phyloP scores from a whole-genome alignment of 768 basidiomycete genomes.

The Megacollybia marginata region DNA sequence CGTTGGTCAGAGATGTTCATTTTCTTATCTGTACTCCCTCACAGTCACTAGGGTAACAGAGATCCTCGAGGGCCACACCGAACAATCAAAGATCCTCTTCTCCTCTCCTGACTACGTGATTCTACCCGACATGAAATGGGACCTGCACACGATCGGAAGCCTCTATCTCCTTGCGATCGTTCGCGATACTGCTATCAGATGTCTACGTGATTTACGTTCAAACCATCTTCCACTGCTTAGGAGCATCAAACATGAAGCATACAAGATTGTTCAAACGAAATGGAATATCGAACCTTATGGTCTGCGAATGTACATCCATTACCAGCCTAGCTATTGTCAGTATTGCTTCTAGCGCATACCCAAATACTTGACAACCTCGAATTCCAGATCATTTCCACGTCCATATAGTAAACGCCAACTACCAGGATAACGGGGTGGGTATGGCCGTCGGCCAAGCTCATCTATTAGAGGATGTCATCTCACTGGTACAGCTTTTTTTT shows the following conservation, averaged over 20 bases:
- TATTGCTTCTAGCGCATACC: conserved; percentile 4
- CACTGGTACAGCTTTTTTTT: conserved; percentile 44
- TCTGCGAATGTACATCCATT: conserved; percentile 82
- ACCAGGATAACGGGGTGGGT: conserved; percentile 51
- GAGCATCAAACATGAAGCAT: conserved; percentile 52
- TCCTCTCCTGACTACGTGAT: conserved; percentile 64
- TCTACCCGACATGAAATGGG: conserved; percentile 97
- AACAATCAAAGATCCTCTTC: conserved; percentile 66
- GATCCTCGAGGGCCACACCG: conserved; percentile 70
- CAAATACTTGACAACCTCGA: not conserved
- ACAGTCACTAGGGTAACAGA: conserved; percentile 65
- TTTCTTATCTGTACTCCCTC: not conserved
- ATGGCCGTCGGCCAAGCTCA: conserved; percentile 89
- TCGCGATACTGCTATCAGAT: conserved; percentile 51
- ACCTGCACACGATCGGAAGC: conserved; percentile 61
- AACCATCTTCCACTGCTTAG: conserved; percentile 62
- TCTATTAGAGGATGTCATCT: conserved; percentile 87
- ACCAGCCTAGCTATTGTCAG: conserved; percentile 94
- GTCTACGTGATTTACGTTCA: conserved; percentile 67
- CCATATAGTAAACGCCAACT: conserved; percentile 78
- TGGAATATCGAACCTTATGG: conserved; percentile 62
- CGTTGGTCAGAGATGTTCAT: conserved; percentile 51
- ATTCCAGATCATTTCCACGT: conserved; percentile 88
- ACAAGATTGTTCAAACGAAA: conserved; percentile 41
- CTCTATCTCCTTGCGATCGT: conserved; percentile 84